Conservation (phyloP, 1,284 basidiomycete genomes). For the Cryptococcus sp. region DNA sequence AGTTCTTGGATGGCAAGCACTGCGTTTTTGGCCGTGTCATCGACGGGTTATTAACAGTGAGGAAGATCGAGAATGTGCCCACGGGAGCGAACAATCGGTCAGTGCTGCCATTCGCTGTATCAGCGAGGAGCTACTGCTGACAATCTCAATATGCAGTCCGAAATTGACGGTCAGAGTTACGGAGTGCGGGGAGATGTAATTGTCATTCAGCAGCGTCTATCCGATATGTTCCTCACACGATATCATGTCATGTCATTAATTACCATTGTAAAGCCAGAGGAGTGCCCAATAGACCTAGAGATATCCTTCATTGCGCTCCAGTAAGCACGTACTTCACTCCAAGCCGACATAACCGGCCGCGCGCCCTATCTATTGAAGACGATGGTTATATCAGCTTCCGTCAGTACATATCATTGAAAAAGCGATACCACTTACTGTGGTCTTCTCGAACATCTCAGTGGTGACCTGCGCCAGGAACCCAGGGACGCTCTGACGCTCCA, state of each 20-base stretch:
- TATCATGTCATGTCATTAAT: neutral
- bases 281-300: too few relatives aligned
- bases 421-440: slow-evolving; percentile 38
- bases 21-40: slow-evolving; percentile 89
- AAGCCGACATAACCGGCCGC: slow-evolving; percentile 49
- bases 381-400: neutral
- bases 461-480: slow-evolving; percentile 59
- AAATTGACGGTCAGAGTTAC: slow-evolving; percentile 29
- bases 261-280: too few relatives aligned
- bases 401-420: neutral
- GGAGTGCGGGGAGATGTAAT: slow-evolving; percentile 59
- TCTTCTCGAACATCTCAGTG: slow-evolving; percentile 57
- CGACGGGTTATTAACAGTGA: slow-evolving; percentile 83
- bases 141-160: slow-evolving; percentile 43
- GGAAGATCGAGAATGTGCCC: slow-evolving; percentile 92
- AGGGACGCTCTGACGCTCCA: slow-evolving; percentile 56
- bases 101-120: slow-evolving; percentile 7
- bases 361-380: slow-evolving; percentile 35
- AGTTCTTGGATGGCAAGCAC: slow-evolving; percentile 93
- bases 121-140: neutral
- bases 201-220: neutral
- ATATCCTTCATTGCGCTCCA: too few relatives aligned
- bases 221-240: too few relatives aligned
- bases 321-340: slow-evolving; percentile 16
- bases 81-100: slow-evolving; percentile 63